Evolutionary conservation across 2,329 filamentous ascomycete genomes (phyloP).

Genomic region (Teratosphaeriaceae sp.): DNA sequence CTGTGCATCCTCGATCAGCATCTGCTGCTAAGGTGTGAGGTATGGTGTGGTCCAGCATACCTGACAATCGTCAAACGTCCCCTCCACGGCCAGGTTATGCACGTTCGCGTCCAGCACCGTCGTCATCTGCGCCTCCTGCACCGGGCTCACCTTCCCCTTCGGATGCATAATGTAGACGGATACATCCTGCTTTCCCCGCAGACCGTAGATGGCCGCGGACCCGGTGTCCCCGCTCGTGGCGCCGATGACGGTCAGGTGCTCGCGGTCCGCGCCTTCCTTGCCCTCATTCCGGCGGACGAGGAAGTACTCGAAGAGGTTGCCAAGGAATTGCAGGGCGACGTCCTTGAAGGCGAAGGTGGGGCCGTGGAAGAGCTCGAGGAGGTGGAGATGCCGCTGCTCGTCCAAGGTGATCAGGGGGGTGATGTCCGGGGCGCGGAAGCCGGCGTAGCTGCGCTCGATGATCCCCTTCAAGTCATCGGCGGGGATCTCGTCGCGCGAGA

Average conservation of each 20-base stretch:
- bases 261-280: slow-evolving; percentile 57
- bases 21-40: not conserved
- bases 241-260: slow-evolving; percentile 80
- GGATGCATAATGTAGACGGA: slow-evolving; percentile 94
- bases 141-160: slow-evolving; percentile 80
- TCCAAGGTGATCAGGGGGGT: slow-evolving; percentile 76
- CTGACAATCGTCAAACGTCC: slow-evolving; percentile 95
- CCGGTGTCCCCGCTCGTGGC: slow-evolving; percentile 86
- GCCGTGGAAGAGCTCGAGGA: slow-evolving; percentile 94
- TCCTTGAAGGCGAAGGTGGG: slow-evolving; percentile 96
- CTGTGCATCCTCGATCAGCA: slow-evolving; percentile 33
- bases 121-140: slow-evolving; percentile 97
- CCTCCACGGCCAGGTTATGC: slow-evolving; percentile 82
- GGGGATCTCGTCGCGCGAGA: slow-evolving; percentile 77
- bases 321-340: slow-evolving; percentile 85
- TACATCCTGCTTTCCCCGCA: slow-evolving; percentile 93
- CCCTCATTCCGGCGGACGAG: slow-evolving; percentile 65
- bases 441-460: slow-evolving; percentile 78
- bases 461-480: slow-evolving; percentile 72
- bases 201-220: slow-evolving; percentile 90
- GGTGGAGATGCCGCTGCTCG: slow-evolving; percentile 63
- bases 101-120: slow-evolving; percentile 87
- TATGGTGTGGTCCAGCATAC: too few species aligned
- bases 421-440: slow-evolving; percentile 73
- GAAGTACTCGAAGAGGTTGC: slow-evolving; percentile 94